These are phyloP conservation scores for Yamadazyma triangularis DNA, from an alignment of 1,139 yeast genomes.

Conservation along the genomic window DNA sequence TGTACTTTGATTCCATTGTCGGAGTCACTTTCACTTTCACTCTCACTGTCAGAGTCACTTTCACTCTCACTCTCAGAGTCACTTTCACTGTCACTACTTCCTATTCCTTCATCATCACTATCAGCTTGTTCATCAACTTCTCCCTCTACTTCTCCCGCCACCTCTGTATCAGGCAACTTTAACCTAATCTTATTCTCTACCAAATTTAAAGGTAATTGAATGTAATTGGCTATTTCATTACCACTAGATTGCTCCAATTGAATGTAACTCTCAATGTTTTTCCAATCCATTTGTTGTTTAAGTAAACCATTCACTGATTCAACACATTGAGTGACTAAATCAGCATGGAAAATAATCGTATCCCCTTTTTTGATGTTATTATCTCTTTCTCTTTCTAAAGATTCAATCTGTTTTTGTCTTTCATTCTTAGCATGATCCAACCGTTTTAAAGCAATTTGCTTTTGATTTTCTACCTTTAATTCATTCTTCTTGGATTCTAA, in stretches of 20 bases:
- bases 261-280: constrained; percentile 74
- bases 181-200: constrained; percentile 65
- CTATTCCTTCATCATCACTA: constrained; percentile 25
- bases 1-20: constrained; percentile 7
- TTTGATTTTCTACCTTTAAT: constrained; percentile 60
- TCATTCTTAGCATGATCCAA: constrained; percentile 72
- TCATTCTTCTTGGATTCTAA: constrained; percentile 72
- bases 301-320: constrained; percentile 60
- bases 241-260: constrained; percentile 64
- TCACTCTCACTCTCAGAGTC: constrained; percentile 24
- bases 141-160: constrained; percentile 19
- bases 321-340: constrained; percentile 68
- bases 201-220: constrained; percentile 68
- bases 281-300: constrained; percentile 94
- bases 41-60: constrained; percentile 23
- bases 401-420: constrained; percentile 65
- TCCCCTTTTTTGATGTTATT: constrained; percentile 67
- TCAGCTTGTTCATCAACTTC: constrained; percentile 14
- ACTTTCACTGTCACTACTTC: constrained; percentile 20
- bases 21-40: constrained; percentile 12
- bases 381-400: constrained; percentile 61
- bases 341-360: constrained; percentile 65
- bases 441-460: constrained; percentile 68
- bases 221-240: constrained; percentile 57
- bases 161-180: constrained; percentile 46